A percentile compares a stretch with the other conserved stretches of the same genome.
These are phyloP conservation scores for Neurospora sp. DNA, from an alignment of 495 filamentous ascomycete species.

Conservation along the genomic window DNA sequence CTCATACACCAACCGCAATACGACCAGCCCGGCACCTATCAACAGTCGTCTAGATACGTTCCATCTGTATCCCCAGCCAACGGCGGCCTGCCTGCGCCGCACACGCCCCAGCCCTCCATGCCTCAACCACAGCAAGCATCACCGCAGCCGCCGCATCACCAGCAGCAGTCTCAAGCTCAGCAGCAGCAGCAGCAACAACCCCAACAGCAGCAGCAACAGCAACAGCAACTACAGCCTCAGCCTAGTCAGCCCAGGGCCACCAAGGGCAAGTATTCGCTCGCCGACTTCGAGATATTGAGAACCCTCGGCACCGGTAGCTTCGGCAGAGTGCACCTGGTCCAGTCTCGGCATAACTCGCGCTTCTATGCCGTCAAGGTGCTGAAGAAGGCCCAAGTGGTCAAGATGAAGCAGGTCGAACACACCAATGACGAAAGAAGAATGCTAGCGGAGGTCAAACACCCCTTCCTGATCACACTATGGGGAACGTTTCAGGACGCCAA, in stretches of 20 bases:
- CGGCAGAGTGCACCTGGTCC: conserved; percentile 89
- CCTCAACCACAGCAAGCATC: conserved; percentile 12
- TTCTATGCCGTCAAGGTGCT: conserved; percentile 98
- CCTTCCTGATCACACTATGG: conserved; percentile 95
- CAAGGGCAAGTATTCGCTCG: conserved; percentile 94
- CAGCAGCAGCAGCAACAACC: conserved; percentile 11
- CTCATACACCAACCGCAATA: conserved; percentile 55
- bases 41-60: conserved; percentile 9
- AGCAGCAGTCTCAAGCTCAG: conserved; percentile 15
- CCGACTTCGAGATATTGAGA: conserved; percentile 77
- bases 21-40: conserved; percentile 32
- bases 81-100: conserved; percentile 15
- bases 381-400: conserved; percentile 97
- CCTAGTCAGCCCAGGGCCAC: conserved; percentile 51
- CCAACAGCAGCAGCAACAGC: conserved; percentile 13
- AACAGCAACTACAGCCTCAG: conserved; percentile 13
- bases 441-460: conserved; percentile 90
- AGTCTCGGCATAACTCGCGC: conserved; percentile 91
- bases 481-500: conserved; percentile 92
- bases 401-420: conserved; percentile 99
- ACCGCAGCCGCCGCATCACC: conserved; percentile 7
- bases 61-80: conserved; percentile 13
- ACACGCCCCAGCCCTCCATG: background rate
- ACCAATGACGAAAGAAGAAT: conserved; percentile 96
- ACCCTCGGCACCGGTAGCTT: conserved; percentile 96